phyloP scores from a whole-genome alignment of 495 filamentous ascomycete genomes.

The Lasiosphaeria ovina region DNA sequence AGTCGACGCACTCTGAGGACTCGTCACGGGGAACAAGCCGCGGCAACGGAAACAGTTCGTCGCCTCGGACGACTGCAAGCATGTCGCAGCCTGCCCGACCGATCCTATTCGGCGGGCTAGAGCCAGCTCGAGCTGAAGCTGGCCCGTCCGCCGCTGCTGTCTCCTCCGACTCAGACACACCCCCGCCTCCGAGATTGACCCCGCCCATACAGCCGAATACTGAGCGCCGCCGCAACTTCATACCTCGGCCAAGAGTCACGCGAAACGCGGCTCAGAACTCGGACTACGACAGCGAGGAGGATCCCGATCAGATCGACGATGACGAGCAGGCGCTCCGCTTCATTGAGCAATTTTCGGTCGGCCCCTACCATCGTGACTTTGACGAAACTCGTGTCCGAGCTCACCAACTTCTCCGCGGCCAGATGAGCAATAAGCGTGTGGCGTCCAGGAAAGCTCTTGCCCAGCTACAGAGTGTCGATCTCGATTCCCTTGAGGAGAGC shows the following conservation, averaged over 20 bases:
- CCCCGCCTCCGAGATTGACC: background rate
- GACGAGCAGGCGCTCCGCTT: constrained; percentile 25
- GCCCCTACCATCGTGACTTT: constrained; percentile 9
- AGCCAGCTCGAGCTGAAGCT: constrained; percentile 2
- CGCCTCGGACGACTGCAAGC: background rate
- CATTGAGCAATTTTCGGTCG: constrained; percentile 17
- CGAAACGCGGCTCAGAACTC: constrained; percentile 9
- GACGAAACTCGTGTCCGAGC: constrained; percentile 34
- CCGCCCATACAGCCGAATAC: background rate
- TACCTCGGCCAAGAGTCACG: constrained; percentile 5
- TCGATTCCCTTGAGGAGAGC: constrained; percentile 40
- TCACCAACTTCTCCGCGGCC: constrained; percentile 40
- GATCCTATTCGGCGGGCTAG: background rate
- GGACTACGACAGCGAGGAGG: constrained; percentile 30
- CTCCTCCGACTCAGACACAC: constrained; percentile 7
- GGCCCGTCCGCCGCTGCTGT: background rate
- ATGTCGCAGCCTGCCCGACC: background rate
- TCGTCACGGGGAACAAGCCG: background rate
- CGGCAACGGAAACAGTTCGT: constrained; percentile 4
- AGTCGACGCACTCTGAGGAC: background rate
- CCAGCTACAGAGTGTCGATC: constrained; percentile 43
- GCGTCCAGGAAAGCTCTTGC: constrained; percentile 46
- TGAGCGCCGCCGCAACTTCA: constrained; percentile 14
- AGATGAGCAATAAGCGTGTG: constrained; percentile 40
- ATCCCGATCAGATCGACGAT: constrained; percentile 22